Conservation (phyloP, 2,329 filamentous ascomycete species). For the Fusarium sp. region DNA sequence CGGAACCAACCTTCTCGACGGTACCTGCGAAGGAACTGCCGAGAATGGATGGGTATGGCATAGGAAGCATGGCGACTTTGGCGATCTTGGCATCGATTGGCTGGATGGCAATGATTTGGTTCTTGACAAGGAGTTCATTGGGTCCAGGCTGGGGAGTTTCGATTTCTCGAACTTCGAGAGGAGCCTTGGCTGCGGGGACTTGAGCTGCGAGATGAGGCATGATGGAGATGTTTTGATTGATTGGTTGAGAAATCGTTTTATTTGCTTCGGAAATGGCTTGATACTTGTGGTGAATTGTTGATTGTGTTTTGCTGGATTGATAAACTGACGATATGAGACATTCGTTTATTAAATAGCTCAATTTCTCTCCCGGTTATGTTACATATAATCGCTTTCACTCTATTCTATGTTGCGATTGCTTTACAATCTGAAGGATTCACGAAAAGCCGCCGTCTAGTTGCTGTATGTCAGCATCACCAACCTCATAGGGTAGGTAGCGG, state of each 20-base stretch:
- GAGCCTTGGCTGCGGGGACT: constrained; percentile 31
- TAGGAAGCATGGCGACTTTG: constrained; percentile 35
- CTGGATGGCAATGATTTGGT: constrained; percentile 35
- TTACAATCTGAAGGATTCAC: not conserved
- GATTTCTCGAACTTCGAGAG: constrained; percentile 22
- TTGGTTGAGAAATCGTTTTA: fast-evolving
- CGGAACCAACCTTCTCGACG: constrained; percentile 16
- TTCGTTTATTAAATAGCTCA: not conserved
- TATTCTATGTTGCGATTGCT: not conserved
- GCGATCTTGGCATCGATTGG: constrained; percentile 40
- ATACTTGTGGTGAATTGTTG: too few species aligned
- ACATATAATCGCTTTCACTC: fast-evolving
- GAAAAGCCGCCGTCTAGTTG: not conserved
- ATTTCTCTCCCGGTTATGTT: too few species aligned
- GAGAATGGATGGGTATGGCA: constrained; percentile 30
- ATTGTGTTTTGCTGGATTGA: fast-evolving
- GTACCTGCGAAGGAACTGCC: constrained; percentile 35
- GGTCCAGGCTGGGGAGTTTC: constrained; percentile 36
- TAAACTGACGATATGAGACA: fast-evolving
- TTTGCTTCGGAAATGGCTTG: fast-evolving
- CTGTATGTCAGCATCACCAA: not conserved
- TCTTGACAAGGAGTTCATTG: constrained; percentile 36
- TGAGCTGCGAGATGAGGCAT: constrained; percentile 38
- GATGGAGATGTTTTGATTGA: fast-evolving
- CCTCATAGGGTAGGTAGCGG: not conserved